Evolutionary conservation across 2,329 filamentous ascomycete species (phyloP), one percentile per base, ranked within the genome.

Genomic region (Ophiostoma novo-ulmi): DNA sequence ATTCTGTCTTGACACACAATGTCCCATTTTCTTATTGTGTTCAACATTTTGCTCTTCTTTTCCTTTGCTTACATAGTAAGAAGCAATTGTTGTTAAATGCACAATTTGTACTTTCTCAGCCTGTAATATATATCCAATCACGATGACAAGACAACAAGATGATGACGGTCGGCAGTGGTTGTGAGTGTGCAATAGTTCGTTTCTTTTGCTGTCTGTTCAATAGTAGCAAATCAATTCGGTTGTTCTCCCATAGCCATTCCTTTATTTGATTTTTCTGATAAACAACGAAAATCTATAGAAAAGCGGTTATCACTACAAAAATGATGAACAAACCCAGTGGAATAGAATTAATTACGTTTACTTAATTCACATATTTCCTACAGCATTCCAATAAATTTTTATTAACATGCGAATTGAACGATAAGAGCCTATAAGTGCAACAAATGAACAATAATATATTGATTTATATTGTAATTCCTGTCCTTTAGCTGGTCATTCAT

Each of bases 121-220:
- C 35, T 68, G 66, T 68, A 65, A 26, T 68, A 39, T 68, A 48
- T 20, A 36, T 35, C 17, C 14, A n/a, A 65, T 65, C n/a, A 14
- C 63, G 17, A 38, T 6, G 36, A 65, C 63, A 3, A 22, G 63
- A 65, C 31, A n/a, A n/a, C 38, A 22, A n/a, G 44, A n/a, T 63
- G 14, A 35, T 35, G 26, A 20, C 26, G 13, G 58, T 35, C 58
- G 55, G 26, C 13, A 17, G 58, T 63, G 26, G 17, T 63, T 63
- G 26, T 58, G 52, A 1, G 17, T 58, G 52, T 58, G 13, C 11
- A 26, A 58, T 26, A 58, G 11, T 8, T 11, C 14, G 26, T 13
- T 17, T 58, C 11, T 58, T n/a, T 48, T 48, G 44, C 44, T 22
- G n/a, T 58, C n/a, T 31, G 31, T 31, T 31, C 3, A 31, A 31